Base-by-base conservation (phyloP, 768 basidiomycete genomes). In the Termitomyces sp. region DNA sequence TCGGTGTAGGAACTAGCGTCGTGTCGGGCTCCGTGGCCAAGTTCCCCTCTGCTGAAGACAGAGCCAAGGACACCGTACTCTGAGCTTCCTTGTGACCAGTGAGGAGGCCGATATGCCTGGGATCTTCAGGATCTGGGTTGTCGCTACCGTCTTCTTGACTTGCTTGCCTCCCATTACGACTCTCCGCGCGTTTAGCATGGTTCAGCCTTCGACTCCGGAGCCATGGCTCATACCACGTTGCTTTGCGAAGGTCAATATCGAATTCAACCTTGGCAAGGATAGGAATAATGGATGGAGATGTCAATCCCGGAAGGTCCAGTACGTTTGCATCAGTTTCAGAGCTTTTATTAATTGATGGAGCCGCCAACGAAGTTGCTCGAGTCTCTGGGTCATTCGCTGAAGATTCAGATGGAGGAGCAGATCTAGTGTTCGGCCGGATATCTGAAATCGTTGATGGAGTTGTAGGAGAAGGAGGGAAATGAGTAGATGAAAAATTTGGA, bases 241-340 rank as follows among this genome's bases (percentile, higher is more conserved):
- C 94, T 60, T 79, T 86, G 52, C 81, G 75, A 39, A 77, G 76
- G 70, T 97, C 95, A 63, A 98, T 87, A 67, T 97, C 93, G 64
- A 98, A 97, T 68, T 98, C 94, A 12, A 98, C 84, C 70, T 95
- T 95, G 48, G 94, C 95, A 28, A 98, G 79, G 55, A 97, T 86
- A 5, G 89, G 90, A 52, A 92, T 84, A 23, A 91, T 71, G 25
- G 86, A 81, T 46, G 81, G 69, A 6, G 85, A 83, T 55, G 70
- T 68, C 40, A 90, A 76, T 7, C 88, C 89, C 5, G 88, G 85
- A 10, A 91, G 77, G 52, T 85, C 78, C 55, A 89, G 72, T 23
- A 79, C 78, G 47, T 78, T 74, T 16, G 76, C 76, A 46, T 73
- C 73, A 28, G 68, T 59, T 3, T 70, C 77, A 21, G 69, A 63